A percentile compares a stretch with the other conserved stretches of the same genome.
phyloP scores from a whole-genome alignment of 2,329 filamentous ascomycete species.

The Xylariaceae sp. region DNA sequence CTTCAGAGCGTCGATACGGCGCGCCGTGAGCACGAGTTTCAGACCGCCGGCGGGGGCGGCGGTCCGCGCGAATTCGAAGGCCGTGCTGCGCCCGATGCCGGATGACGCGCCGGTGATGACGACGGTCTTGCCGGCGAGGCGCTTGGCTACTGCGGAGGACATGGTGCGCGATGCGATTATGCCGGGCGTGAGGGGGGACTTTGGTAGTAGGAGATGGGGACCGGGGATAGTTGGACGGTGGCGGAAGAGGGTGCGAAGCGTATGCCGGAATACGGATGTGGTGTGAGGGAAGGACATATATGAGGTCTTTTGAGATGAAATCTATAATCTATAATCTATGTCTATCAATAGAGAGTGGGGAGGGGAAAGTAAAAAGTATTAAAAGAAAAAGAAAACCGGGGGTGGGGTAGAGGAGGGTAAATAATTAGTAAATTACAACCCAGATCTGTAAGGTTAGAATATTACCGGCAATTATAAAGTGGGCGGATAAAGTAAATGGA shows the following conservation, averaged over 20 bases:
- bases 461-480: too few species aligned
- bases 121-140: constrained; percentile 88
- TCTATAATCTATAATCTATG: too few species aligned
- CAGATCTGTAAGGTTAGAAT: too few species aligned
- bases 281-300: constrained; percentile 14
- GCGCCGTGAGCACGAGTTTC: constrained; percentile 82
- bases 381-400: too few species aligned
- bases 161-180: constrained; percentile 32
- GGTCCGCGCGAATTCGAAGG: constrained; percentile 89
- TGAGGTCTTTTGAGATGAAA: neutral
- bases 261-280: constrained; percentile 1
- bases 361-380: too few species aligned
- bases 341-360: too few species aligned
- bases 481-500: too few species aligned
- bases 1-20: constrained; percentile 71
- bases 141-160: constrained; percentile 63
- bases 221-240: neutral
- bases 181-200: neutral
- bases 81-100: constrained; percentile 77
- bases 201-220: neutral
- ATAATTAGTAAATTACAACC: too few species aligned
- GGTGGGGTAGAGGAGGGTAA: too few species aligned
- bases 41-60: constrained; percentile 69
- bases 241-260: constrained; percentile 6
- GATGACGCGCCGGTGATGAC: constrained; percentile 89